Conservation (phyloP, 768 basidiomycete genomes). For the Tricholoma saponaceum region DNA sequence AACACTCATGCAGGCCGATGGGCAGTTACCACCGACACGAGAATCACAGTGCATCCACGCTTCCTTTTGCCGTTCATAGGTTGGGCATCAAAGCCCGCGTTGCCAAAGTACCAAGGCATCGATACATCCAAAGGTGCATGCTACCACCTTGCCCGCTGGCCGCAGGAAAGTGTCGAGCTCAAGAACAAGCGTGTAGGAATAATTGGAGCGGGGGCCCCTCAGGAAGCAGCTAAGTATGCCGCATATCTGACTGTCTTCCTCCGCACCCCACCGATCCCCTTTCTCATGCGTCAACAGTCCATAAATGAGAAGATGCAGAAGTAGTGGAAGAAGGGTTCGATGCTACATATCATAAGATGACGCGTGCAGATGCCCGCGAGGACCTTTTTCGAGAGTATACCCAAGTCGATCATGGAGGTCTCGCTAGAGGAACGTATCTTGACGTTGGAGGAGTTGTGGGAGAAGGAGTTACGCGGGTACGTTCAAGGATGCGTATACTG, state of each 20-base stretch:
- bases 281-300: conserved; percentile 1
- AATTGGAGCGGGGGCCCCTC: no score
- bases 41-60: conserved; percentile 1
- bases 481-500: conserved; percentile 3
- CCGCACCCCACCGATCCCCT: conserved; percentile 3
- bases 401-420: conserved; percentile 4
- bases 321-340: conserved; percentile 1
- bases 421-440: conserved; percentile 11
- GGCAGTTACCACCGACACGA: conserved; percentile 7
- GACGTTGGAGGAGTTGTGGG: conserved; percentile 10
- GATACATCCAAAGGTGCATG: conserved; percentile 12
- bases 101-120: conserved; percentile 9
- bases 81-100: conserved; percentile 10
- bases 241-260: no score
- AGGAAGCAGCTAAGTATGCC: no score
- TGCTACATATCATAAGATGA: conserved; percentile 8
- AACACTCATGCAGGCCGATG: conserved; percentile 7
- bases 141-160: no score
- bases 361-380: conserved; percentile 9
- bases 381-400: neutral
- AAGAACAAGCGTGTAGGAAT: no score
- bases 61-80: conserved; percentile 13
- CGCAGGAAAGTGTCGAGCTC: no score
- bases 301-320: neutral
- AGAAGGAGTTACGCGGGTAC: conserved; percentile 3